A percentile compares a stretch with the other conserved stretches of the same genome.
Evolutionary conservation across 306 rosid genomes (phyloP).

Genomic region (Vigna nakashimae): DNA sequence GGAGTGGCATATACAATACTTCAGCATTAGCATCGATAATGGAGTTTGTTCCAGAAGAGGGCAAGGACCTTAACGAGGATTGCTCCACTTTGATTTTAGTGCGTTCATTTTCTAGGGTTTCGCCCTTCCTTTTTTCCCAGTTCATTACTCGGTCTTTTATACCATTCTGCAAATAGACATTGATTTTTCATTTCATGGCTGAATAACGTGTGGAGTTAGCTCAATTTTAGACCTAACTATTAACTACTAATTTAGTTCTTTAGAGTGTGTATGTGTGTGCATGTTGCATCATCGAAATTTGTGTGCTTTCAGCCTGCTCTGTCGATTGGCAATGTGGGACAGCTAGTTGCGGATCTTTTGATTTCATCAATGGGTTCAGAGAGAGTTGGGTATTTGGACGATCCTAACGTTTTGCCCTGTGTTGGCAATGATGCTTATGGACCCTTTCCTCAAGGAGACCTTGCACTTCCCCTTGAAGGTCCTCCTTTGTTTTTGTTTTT

Average conservation of each 20-base stretch:
- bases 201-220: slow-evolving; percentile 33
- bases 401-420: slow-evolving; percentile 82
- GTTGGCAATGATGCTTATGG: slow-evolving; percentile 95
- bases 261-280: background rate
- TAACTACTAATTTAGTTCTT: background rate
- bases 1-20: slow-evolving; percentile 29
- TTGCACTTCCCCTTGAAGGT: slow-evolving; percentile 96
- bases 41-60: slow-evolving; percentile 77
- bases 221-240: background rate
- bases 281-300: background rate
- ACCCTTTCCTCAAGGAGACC: slow-evolving; percentile 76
- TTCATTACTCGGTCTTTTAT: background rate
- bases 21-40: slow-evolving; percentile 26
- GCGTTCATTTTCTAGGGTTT: slow-evolving; percentile 46
- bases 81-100: slow-evolving; percentile 86
- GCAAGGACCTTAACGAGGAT: slow-evolving; percentile 52
- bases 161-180: background rate
- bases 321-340: slow-evolving; percentile 95
- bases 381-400: slow-evolving; percentile 83
- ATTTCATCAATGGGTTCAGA: slow-evolving; percentile 70
- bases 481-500: slow-evolving; percentile 14
- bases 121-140: background rate
- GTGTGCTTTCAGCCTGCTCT: slow-evolving; percentile 68
- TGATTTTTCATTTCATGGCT: background rate
- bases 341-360: slow-evolving; percentile 78